Evolutionary conservation across 306 rosid genomes (phyloP).

Genomic region (Carpinus viminea): DNA sequence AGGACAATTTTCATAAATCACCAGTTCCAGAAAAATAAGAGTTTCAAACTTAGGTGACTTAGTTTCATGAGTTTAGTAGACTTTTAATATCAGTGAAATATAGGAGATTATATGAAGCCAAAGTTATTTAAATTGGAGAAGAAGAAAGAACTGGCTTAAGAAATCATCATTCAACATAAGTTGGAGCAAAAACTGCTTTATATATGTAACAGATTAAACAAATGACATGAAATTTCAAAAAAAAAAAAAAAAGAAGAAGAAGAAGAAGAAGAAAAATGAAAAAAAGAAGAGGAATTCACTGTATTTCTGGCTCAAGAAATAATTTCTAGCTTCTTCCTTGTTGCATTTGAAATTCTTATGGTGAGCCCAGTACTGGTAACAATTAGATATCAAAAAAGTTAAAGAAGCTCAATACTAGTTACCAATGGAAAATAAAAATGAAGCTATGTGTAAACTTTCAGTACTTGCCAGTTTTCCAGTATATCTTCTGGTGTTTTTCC

Average conservation of each 20-base stretch:
- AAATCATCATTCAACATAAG: neutral
- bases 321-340: neutral
- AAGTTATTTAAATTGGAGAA: too few species aligned
- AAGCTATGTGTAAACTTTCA: neutral
- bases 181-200: neutral
- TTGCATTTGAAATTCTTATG: slow-evolving; percentile 10
- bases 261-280: neutral
- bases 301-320: neutral
- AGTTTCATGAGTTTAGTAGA: too few species aligned
- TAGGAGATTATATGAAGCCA: too few species aligned
- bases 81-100: too few species aligned
- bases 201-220: neutral
- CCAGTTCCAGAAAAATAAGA: too few species aligned
- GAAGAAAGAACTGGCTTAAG: too few species aligned
- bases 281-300: neutral
- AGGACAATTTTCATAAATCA: too few species aligned
- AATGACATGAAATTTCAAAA: neutral
- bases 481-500: neutral
- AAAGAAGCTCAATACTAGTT: too few species aligned
- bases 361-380: neutral
- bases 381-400: neutral
- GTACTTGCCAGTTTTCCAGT: neutral
- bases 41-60: too few species aligned
- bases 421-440: neutral
- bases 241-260: neutral